Base-by-base conservation (phyloP, 768 basidiomycete species). In the Leccinum barrowsii region DNA sequence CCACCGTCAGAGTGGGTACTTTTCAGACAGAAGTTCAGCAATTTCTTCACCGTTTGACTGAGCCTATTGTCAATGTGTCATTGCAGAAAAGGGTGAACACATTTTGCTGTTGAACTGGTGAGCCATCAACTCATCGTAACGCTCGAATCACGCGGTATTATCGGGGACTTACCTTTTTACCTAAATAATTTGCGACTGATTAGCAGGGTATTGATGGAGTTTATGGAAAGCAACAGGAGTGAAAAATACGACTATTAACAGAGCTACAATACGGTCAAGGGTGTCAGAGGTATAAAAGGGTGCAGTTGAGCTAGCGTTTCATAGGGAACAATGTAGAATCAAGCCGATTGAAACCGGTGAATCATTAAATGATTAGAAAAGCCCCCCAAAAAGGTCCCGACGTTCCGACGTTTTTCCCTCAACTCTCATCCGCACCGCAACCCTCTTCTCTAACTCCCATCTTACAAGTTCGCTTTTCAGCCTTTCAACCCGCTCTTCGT, bases 401-500 rank as follows among this genome's bases (percentile, higher is more conserved):
- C 49, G 62, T 57, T 70, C 63, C 1, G 32, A 8, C 5, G 56
- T 17, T 57, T 60, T 63, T 7, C 68, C 73, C 51, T 66, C 63
- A 1, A 57, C 56, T 50, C 59, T 68, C 59, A 58, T 61, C 47
- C 47, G 63, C 24, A 59, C 50, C 0, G 66, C 71, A 10, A 71
- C 73, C 53, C 71, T 61, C 60, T 68, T 67, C 56, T 72, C 78
- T 44, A 66, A 47, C 52, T 76, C 74, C 83, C 82, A 84, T 53
- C 76, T 67, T 26, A 67, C 72, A 21, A 84, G 69, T 67, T 84
- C 83, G 28, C 67, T 51, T 56, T 73, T 71, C 11, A 84, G 67
- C 26, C 69, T 75, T 51, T 70, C 65, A 3, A 78, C 65, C 44
- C 83, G 73, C 51, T 77, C 74, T 32, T 75, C 74, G 8, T 77